Conservation (phyloP, 495 filamentous ascomycete genomes). For the Talaromyces nanjingensis region DNA sequence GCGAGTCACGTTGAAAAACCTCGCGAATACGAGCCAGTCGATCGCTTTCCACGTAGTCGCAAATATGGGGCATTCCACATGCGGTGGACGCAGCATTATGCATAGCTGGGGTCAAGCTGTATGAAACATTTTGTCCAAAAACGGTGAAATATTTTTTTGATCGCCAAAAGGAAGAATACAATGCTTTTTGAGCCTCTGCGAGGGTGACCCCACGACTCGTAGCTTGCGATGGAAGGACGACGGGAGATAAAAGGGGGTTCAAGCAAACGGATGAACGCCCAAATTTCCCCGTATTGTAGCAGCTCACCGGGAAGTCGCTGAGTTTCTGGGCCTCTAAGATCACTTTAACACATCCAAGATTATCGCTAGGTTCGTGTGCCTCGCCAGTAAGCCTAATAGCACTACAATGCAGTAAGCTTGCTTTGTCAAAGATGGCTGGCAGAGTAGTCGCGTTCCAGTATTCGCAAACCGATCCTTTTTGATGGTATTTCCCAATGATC, state of each 20-base stretch:
- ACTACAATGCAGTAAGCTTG: constrained; percentile 3
- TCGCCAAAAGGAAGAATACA: constrained; percentile 48
- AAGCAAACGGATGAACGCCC: constrained; percentile 53
- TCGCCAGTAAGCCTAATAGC: constrained; percentile 17
- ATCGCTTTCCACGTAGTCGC: constrained; percentile 44
- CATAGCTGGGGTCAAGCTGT: constrained; percentile 47
- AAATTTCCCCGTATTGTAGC: constrained; percentile 35
- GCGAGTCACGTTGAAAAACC: constrained; percentile 45
- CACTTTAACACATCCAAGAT: constrained; percentile 10
- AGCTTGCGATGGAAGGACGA: constrained; percentile 20
- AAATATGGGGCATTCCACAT: constrained; percentile 65
- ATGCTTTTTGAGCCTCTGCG: constrained; percentile 33
- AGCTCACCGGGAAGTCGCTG: constrained; percentile 13
- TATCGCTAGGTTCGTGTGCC: constrained; percentile 6
- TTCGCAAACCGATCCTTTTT: neutral
- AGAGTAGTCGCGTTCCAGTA: neutral
- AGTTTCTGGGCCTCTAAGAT: neutral
- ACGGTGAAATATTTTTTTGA: constrained; percentile 42
- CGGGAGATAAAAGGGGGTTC: constrained; percentile 52
- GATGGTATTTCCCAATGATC: neutral
- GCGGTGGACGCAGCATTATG: constrained; percentile 66
- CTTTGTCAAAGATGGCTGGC: neutral
- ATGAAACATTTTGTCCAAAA: constrained; percentile 36
- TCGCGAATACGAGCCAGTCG: constrained; percentile 48
- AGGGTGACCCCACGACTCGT: constrained; percentile 21